These are phyloP conservation scores for Tolypocladium capitatum DNA, from an alignment of 2,329 filamentous ascomycete species.

Conservation along the genomic window DNA sequence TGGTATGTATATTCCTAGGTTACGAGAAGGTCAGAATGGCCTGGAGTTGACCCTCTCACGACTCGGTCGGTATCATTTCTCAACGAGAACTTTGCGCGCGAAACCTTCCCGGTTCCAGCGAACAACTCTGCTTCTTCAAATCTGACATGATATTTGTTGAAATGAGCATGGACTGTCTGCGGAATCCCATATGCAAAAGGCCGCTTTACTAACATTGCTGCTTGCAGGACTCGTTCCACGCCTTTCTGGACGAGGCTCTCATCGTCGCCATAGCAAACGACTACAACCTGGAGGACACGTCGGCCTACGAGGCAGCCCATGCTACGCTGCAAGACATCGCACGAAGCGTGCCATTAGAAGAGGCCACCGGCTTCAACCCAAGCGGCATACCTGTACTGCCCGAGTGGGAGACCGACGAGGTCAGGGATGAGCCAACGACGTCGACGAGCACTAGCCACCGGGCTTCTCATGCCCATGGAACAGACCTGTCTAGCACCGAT, in stretches of 20 bases:
- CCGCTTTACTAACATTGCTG: not conserved
- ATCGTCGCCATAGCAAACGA: slow-evolving; percentile 66
- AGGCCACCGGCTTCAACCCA: slow-evolving; percentile 65
- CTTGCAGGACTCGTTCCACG: slow-evolving; percentile 54
- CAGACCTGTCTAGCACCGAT: slow-evolving; percentile 11
- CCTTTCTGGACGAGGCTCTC: slow-evolving; percentile 63
- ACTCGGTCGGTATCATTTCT: not conserved
- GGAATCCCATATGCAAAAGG: not conserved
- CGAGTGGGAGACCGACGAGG: slow-evolving; percentile 12
- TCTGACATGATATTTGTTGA: not conserved
- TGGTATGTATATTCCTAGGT: slow-evolving; percentile 12
- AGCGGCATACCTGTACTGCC: slow-evolving; percentile 48
- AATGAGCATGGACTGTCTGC: not conserved
- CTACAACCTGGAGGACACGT: slow-evolving; percentile 45
- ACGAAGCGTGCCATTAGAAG: slow-evolving; percentile 49
- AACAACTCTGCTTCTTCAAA: not conserved
- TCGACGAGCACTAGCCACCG: slow-evolving; percentile 15
- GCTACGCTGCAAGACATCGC: slow-evolving; percentile 53
- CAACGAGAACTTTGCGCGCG: not conserved
- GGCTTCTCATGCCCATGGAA: slow-evolving; percentile 13
- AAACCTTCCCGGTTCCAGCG: not conserved
- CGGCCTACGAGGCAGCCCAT: slow-evolving; percentile 40
- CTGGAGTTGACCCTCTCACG: not conserved
- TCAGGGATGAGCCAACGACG: slow-evolving; percentile 11
- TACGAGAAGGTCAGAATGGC: not conserved